Percentiles rank a stretch among this genome's conserved stretches.
phyloP scores from a whole-genome alignment of 257 asterid species.

The Eucommia ulmoides region DNA sequence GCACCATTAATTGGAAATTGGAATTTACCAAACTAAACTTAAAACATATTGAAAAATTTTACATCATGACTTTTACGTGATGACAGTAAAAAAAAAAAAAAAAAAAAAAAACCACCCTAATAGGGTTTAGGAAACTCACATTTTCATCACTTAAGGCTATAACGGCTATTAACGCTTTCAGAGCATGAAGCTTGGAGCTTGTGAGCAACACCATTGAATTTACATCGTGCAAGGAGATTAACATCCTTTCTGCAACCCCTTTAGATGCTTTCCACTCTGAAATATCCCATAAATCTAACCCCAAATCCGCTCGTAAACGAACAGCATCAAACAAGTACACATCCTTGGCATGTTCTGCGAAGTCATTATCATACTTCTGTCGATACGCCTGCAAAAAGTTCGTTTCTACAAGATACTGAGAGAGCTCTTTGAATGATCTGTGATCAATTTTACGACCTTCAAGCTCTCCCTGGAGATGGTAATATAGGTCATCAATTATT shows the following conservation, averaged over 20 bases:
- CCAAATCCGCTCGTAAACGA: conserved; percentile 59
- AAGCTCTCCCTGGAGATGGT: conserved; percentile 88
- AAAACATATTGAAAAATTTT: no score
- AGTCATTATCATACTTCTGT: conserved; percentile 27
- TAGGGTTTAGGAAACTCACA: conserved; percentile 31
- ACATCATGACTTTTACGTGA: no score
- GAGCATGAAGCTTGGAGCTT: conserved; percentile 63
- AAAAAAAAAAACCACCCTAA: no score
- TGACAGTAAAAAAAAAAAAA: no score
- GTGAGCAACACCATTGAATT: conserved; percentile 44
- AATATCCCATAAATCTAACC: conserved; percentile 68
- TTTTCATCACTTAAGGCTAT: conserved; percentile 39
- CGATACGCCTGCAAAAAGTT: conserved; percentile 53
- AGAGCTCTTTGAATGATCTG: conserved; percentile 64
- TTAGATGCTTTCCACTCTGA: conserved; percentile 57
- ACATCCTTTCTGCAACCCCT: conserved; percentile 53
- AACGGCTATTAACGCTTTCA: conserved; percentile 52
- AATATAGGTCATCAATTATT: conserved; percentile 66
- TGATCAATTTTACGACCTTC: conserved; percentile 77
- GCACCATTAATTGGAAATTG: no score
- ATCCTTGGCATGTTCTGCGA: conserved; percentile 25
- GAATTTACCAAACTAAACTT: no score
- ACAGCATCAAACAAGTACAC: conserved; percentile 39
- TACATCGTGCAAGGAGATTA: conserved; percentile 45
- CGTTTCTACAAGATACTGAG: conserved; percentile 55